Conservation (phyloP, 2,329 filamentous ascomycete genomes). For the Orbilia ellipsospora region DNA sequence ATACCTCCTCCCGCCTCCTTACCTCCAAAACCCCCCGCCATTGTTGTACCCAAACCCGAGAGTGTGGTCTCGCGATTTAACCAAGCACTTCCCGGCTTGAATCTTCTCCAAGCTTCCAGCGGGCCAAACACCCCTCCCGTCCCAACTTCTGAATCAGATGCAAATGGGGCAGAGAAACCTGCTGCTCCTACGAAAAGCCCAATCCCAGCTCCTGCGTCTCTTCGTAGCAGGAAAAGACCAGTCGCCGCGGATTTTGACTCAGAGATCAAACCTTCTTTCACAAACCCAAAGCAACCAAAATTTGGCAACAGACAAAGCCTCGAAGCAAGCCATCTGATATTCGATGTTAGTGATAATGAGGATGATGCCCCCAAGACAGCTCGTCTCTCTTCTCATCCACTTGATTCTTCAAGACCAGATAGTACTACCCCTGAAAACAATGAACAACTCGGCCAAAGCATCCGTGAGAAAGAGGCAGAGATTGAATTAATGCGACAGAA, state of each 20-base stretch:
- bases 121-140: conserved; percentile 4
- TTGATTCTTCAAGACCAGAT: conserved; percentile 64
- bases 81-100: conserved; percentile 31
- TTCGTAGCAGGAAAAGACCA: conserved; percentile 67
- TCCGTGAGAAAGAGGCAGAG: conserved; percentile 68
- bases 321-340: conserved; percentile 75
- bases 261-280: conserved; percentile 62
- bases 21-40: conserved; percentile 27
- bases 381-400: conserved; percentile 56
- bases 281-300: conserved; percentile 63
- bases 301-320: conserved; percentile 68
- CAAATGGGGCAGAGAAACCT: conserved; percentile 5
- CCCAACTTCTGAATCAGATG: conserved; percentile 6
- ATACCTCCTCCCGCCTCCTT: conserved; percentile 27
- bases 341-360: conserved; percentile 84
- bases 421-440: conserved; percentile 61
- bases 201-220: not conserved
- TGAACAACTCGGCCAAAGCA: conserved; percentile 61
- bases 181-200: conserved; percentile 1
- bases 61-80: conserved; percentile 50
- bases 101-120: conserved; percentile 14
- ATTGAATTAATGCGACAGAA: conserved; percentile 71
- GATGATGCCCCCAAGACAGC: conserved; percentile 66
- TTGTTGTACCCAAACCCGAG: conserved; percentile 20
- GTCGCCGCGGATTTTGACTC: conserved; percentile 78